phyloP scores from a whole-genome alignment of 2,329 filamentous ascomycete species.

The Mycocentrospora acerina region DNA sequence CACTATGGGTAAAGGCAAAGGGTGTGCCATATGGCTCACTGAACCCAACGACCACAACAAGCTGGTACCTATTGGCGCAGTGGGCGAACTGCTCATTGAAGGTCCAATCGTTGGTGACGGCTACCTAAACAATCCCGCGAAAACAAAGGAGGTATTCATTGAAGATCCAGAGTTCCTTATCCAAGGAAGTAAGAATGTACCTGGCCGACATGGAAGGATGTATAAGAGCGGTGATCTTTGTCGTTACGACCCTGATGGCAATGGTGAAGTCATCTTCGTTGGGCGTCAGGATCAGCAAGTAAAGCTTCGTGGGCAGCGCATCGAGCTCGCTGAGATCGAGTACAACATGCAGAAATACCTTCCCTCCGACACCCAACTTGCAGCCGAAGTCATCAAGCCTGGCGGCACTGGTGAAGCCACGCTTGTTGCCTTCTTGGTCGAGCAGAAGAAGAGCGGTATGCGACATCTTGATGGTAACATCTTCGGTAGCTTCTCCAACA shows the following conservation, averaged over 20 bases:
- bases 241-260: conserved; percentile 53
- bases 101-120: conserved; percentile 52
- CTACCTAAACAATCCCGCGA: conserved; percentile 39
- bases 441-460: conserved; percentile 32
- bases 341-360: conserved; percentile 45
- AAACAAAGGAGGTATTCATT: conserved; percentile 42
- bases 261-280: conserved; percentile 39
- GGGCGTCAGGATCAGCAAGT: conserved; percentile 43
- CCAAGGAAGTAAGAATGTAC: conserved; percentile 61
- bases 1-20: conserved; percentile 42
- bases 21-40: conserved; percentile 43
- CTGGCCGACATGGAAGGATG: conserved; percentile 51
- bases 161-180: conserved; percentile 59
- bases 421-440: conserved; percentile 38
- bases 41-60: conserved; percentile 43
- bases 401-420: conserved; percentile 33
- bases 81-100: conserved; percentile 60
- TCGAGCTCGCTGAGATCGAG: conserved; percentile 43
- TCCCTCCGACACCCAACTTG: conserved; percentile 42
- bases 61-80: conserved; percentile 42
- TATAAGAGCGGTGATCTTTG: conserved; percentile 40
- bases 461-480: conserved; percentile 33
- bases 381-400: conserved; percentile 53
- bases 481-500: conserved; percentile 34
- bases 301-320: conserved; percentile 45